These are phyloP conservation scores for Agaricus subrufescens DNA, from an alignment of 768 basidiomycete species.

Conservation along the genomic window DNA sequence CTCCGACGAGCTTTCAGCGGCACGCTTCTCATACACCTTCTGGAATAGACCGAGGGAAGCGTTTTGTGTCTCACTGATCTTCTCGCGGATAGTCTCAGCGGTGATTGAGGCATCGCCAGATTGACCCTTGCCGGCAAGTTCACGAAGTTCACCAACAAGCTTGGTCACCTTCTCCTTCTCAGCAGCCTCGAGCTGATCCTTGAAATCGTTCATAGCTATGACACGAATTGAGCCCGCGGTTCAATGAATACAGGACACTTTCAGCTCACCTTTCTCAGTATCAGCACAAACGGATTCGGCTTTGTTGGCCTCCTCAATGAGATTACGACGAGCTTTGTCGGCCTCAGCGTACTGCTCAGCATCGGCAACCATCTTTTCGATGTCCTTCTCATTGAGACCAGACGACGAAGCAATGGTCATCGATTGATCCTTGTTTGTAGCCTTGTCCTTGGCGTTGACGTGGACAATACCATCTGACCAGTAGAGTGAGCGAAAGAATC, in stretches of 20 bases:
- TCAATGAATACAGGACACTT: not conserved
- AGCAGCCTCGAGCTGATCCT: constrained; percentile 86
- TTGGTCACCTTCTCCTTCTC: constrained; percentile 95
- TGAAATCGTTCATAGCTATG: constrained; percentile 92
- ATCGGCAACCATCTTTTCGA: constrained; percentile 94
- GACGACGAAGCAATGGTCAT: constrained; percentile 99
- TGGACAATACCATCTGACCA: constrained; percentile 88
- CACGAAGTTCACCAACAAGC: constrained; percentile 83
- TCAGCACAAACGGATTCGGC: constrained; percentile 92
- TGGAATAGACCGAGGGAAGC: constrained; percentile 97
- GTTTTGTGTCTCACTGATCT: constrained; percentile 90
- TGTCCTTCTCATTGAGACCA: constrained; percentile 93
- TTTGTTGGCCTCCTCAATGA: constrained; percentile 97
- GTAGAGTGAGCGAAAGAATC: not conserved
- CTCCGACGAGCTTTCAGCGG: constrained; percentile 56
- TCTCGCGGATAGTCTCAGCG: constrained; percentile 85
- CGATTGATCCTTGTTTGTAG: constrained; percentile 84
- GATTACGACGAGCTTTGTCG: constrained; percentile 79
- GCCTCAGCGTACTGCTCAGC: constrained; percentile 91
- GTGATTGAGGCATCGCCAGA: constrained; percentile 76
- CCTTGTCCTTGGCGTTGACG: constrained; percentile 94
- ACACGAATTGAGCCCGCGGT: constrained; percentile 4
- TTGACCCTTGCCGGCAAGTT: constrained; percentile 87
- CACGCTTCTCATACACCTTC: constrained; percentile 93
- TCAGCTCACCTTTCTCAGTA: constrained; percentile 82